Base-by-base conservation (phyloP, 2,329 filamentous ascomycete genomes). In the Diaporthe destruens region DNA sequence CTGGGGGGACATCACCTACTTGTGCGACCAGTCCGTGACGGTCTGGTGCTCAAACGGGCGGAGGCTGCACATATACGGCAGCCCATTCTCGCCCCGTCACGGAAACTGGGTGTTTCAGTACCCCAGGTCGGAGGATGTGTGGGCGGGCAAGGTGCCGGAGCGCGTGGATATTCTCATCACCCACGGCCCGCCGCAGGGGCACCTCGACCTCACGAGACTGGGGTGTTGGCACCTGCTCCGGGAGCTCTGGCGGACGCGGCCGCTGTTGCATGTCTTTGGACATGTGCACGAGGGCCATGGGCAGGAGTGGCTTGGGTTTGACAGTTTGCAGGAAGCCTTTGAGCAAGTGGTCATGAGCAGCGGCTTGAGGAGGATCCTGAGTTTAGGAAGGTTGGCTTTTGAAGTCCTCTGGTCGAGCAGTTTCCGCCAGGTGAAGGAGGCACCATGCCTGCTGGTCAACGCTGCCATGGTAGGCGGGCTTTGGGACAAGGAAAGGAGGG, bases 81-180 rank as follows among this genome's bases (percentile, higher is more conserved):
- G 81, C 67, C 83, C 82, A 0, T 65, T 72, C 8, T 79, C 83
- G 3, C 76, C 78, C 2, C 74, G 75, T 9, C 72, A 81, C 49
- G 83, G 81, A 1, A 82, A 78, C 67, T 85, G 81, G 80, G 81
- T 82, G 0, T 87, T 86, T 69, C 83, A 86, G 74, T 85, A 86
- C 72, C 75, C 77, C 2, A 72, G 67, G 2, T 51, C 74, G 18
- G 55, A 73, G 7, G 76, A 84, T 56, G 73, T 78, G 11, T 83
- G 78, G 80, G 70, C 71, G 11, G 56, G 74, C 16, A 65, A 70
- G 6, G 65, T 80, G 6, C 77, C 80, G 2, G 70, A 74, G 2
- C 74, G 75, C 36, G 75, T 77, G 9, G 81, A 82, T 57, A 76
- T 82, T n/a, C 76, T 83, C 4, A 70, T 84, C 18, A 83, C 81